Percentiles rank a stretch among this genome's conserved stretches.
phyloP scores from a whole-genome alignment of 108 stramenopile species.

The Cyclotella sp. region DNA sequence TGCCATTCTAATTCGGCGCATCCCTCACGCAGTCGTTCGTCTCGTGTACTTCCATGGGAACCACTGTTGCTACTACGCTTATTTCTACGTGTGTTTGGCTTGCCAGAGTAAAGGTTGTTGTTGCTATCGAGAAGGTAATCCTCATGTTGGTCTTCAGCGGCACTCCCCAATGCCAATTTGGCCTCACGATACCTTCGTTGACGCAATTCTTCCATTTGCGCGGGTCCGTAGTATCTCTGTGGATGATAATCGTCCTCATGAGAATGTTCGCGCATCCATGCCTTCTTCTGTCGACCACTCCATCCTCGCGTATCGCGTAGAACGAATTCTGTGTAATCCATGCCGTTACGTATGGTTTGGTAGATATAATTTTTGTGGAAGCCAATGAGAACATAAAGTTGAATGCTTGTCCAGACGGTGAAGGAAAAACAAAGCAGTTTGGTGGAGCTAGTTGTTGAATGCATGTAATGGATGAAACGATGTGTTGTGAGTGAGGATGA shows the following conservation, averaged over 20 bases:
- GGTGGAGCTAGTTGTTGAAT: conserved; percentile 7
- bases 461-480: background rate
- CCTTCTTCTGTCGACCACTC: conserved; percentile 21
- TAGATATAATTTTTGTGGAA: background rate
- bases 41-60: conserved; percentile 3
- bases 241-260: background rate
- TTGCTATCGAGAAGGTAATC: conserved; percentile 7
- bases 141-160: conserved; percentile 26
- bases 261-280: background rate
- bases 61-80: background rate
- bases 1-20: conserved; percentile 66
- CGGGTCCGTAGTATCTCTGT: conserved; percentile 1
- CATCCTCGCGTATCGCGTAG: background rate
- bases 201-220: conserved; percentile 27
- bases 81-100: conserved; percentile 29
- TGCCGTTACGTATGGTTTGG: background rate
- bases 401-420: conserved; percentile 25
- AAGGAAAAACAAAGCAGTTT: conserved; percentile 30
- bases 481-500: background rate
- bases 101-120: conserved; percentile 2
- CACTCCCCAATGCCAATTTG: conserved; percentile 37
- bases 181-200: conserved; percentile 39
- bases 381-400: conserved; percentile 27
- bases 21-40: conserved; percentile 38
- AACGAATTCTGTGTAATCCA: background rate